These are phyloP conservation scores for Solanum dulcamara DNA, from an alignment of 257 asterid species.

Conservation along the genomic window DNA sequence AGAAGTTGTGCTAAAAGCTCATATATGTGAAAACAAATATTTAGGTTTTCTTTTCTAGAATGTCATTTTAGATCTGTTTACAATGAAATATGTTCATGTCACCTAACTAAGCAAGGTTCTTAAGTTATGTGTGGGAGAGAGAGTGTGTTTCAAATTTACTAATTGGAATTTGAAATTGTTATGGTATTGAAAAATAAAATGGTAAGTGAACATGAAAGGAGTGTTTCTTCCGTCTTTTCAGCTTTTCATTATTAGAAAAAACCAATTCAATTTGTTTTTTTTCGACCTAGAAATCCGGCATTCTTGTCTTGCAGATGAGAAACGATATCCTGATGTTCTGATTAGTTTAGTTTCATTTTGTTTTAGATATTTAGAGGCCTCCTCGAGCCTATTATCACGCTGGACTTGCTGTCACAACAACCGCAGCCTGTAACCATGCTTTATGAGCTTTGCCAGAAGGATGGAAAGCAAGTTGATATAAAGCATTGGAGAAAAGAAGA, in stretches of 20 bases:
- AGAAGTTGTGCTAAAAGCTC: background rate
- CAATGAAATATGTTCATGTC: background rate
- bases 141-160: background rate
- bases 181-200: background rate
- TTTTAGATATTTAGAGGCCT: slow-evolving; percentile 42
- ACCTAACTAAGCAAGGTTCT: background rate
- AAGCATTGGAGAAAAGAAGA: slow-evolving; percentile 31
- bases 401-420: slow-evolving; percentile 38
- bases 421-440: slow-evolving; percentile 85
- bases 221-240: background rate
- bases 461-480: slow-evolving; percentile 44
- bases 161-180: background rate
- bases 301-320: background rate
- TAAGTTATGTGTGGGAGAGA: background rate
- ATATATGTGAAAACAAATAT: background rate
- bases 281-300: background rate
- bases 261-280: background rate
- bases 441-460: slow-evolving; percentile 57
- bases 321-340: background rate
- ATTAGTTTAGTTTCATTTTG: background rate
- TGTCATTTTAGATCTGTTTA: background rate
- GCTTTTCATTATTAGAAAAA: background rate
- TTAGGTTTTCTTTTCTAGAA: background rate
- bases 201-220: background rate
- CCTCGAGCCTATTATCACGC: slow-evolving; percentile 56